These are phyloP conservation scores for Pharnaceum exiguum DNA, from an alignment of 148 eudicot genomes.

Conservation along the genomic window DNA sequence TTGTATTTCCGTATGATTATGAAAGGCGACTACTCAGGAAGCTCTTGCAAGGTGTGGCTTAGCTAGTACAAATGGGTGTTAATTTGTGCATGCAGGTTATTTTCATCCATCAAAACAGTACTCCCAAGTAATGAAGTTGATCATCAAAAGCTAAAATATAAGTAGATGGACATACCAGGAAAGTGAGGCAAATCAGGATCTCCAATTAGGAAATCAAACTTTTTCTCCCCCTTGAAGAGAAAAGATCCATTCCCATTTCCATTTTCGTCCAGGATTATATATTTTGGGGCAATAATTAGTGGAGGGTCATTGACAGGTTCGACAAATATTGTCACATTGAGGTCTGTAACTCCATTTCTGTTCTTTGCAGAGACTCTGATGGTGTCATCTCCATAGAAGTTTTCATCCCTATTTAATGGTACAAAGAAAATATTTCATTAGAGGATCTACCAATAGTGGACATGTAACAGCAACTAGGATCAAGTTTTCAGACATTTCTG, in stretches of 20 bases:
- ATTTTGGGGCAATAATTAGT: constrained; percentile 49
- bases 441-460: neutral
- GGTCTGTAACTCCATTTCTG: constrained; percentile 49
- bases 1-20: too few relatives aligned
- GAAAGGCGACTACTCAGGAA: too few relatives aligned
- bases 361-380: constrained; percentile 57
- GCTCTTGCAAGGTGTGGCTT: too few relatives aligned
- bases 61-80: too few relatives aligned
- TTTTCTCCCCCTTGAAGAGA: constrained; percentile 42
- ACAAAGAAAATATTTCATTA: constrained; percentile 3
- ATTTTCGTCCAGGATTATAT: constrained; percentile 47
- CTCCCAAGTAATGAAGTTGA: too few relatives aligned
- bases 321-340: constrained; percentile 58
- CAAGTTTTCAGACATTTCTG: too few relatives aligned
- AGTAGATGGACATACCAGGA: constrained; percentile 58
- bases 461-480: too few relatives aligned
- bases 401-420: constrained; percentile 50
- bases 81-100: too few relatives aligned
- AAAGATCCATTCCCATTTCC: constrained; percentile 35
- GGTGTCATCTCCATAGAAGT: constrained; percentile 64
- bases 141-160: neutral
- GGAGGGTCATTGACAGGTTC: constrained; percentile 93
- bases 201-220: constrained; percentile 47
- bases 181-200: constrained; percentile 76
- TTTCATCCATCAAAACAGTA: neutral